Base-by-base conservation (phyloP, 2,329 filamentous ascomycete genomes). In the Aspergillus carbonarius region DNA sequence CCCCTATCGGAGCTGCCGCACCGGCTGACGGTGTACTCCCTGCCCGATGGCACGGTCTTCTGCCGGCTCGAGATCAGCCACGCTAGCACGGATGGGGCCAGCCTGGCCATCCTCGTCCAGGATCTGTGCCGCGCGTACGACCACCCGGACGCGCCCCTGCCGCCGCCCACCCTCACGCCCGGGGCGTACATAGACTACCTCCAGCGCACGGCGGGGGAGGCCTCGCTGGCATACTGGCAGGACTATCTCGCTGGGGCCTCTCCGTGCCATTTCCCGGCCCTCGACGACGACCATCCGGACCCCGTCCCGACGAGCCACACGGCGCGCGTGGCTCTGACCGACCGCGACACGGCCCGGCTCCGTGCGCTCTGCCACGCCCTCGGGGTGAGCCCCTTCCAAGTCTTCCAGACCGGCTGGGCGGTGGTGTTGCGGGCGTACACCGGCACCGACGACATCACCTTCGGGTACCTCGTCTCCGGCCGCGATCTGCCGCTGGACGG, bases 71-170 rank as follows among this genome's bases (percentile, higher is more conserved):
- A 58, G 20, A 23, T 54, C 32, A 58, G 34, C 42, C 55, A 58
- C 23, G 55, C 40, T 17, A 37, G 54, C 8, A n/a, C 48, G 6
- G 55, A 58, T 39, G 55, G 39, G 5, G 12, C 5, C 15, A 20
- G 20, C 54, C 50, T n/a, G 30, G 20, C 12, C 17, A 46, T 64
- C 18, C 25, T 66, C 55, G 7, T 37, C 18, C 49, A 42, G 15
- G 48, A 58, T 15, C 27, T 58, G 15, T 32, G 20, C 10, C 18
- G 25, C 6, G 49, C 49, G n/a, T 58, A 54, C 15, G 49, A 54
- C 12, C 37, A 32, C 13, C n/a, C 15, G 9, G 9, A 37, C 5
- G n/a, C 20, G 23, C 13, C 32, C 13, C 20, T 12, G 8, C 32
- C 20, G 15, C 37, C 27, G 2, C 25, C 49, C 3, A 27, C 25